A percentile compares a stretch with the other conserved stretches of the same genome.
phyloP scores from a whole-genome alignment of 164 flowering plant species.

The Umbellularia californica region DNA sequence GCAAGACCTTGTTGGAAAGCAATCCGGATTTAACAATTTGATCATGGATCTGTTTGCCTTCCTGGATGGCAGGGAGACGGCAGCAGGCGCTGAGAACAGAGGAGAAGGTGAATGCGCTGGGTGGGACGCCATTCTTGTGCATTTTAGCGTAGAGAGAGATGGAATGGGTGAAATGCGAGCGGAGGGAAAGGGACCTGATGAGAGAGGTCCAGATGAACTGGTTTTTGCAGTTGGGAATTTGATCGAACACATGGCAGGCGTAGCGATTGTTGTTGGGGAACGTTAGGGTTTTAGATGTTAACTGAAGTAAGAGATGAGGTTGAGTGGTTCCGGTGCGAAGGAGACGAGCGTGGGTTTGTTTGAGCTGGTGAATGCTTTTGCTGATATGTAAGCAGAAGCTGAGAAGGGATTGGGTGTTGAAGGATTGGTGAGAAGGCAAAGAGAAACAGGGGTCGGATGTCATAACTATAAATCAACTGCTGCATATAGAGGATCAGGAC shows the following conservation, averaged over 20 bases:
- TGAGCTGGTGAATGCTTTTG: slow-evolving; percentile 26
- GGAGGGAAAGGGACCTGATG: slow-evolving; percentile 12
- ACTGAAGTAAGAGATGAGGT: background rate
- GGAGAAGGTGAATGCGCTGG: slow-evolving; percentile 14
- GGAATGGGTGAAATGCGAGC: background rate
- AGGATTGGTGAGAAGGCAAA: background rate
- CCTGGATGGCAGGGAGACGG: background rate
- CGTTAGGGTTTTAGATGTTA: slow-evolving; percentile 18
- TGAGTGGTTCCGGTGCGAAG: slow-evolving; percentile 14
- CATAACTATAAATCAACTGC: background rate
- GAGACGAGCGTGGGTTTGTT: slow-evolving; percentile 29
- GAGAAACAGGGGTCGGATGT: slow-evolving; percentile 8
- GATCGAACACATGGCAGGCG: slow-evolving; percentile 14
- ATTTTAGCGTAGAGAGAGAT: background rate
- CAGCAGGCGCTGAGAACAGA: slow-evolving; percentile 9
- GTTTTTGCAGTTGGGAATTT: slow-evolving; percentile 8
- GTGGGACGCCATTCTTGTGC: slow-evolving; percentile 5
- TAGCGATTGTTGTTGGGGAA: slow-evolving; percentile 12
- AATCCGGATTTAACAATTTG: slow-evolving; percentile 14
- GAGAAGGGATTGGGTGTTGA: slow-evolving; percentile 13
- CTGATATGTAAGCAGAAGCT: slow-evolving; percentile 19
- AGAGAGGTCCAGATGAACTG: slow-evolving; percentile 10
- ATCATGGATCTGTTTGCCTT: slow-evolving; percentile 5
- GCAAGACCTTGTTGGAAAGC: slow-evolving; percentile 27
- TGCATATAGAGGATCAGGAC: no score